These are phyloP conservation scores for Tremella yokohamensis DNA, from an alignment of 768 basidiomycete genomes.

Conservation along the genomic window DNA sequence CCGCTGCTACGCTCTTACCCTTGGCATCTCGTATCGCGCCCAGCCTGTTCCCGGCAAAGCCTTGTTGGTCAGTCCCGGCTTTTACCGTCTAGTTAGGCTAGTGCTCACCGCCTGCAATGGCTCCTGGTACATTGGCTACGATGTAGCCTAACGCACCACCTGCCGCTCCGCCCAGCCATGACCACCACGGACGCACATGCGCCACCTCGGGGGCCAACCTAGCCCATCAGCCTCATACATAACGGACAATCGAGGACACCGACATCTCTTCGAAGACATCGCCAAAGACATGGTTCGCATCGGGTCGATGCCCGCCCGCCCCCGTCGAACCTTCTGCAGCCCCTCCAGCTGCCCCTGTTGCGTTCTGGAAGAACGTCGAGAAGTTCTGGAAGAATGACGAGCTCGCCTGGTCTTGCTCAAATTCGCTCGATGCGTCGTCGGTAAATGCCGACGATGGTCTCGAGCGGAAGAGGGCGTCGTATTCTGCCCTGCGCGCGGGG, in stretches of 20 bases:
- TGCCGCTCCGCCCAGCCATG: slow-evolving; percentile 45
- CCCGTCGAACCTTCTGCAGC: slow-evolving; percentile 29
- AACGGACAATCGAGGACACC: slow-evolving; percentile 22
- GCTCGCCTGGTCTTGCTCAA: slow-evolving; percentile 56
- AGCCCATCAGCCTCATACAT: neutral
- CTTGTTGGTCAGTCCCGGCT: slow-evolving; percentile 15
- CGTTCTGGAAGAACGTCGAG: slow-evolving; percentile 63
- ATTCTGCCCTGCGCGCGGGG: slow-evolving; percentile 54
- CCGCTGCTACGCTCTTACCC: slow-evolving; percentile 82
- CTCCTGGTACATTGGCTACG: slow-evolving; percentile 77
- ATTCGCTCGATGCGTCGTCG: slow-evolving; percentile 39
- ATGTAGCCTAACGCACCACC: slow-evolving; percentile 62
- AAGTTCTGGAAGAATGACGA: slow-evolving; percentile 74
- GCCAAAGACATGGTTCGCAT: slow-evolving; percentile 77
- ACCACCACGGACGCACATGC: slow-evolving; percentile 48
- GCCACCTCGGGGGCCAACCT: slow-evolving; percentile 51
- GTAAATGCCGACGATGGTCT: slow-evolving; percentile 40
- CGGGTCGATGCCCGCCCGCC: slow-evolving; percentile 55
- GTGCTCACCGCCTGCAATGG: slow-evolving; percentile 70
- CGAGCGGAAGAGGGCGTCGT: slow-evolving; percentile 49
- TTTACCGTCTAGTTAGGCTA: too few relatives aligned
- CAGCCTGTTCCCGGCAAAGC: slow-evolving; percentile 80
- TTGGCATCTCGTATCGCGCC: slow-evolving; percentile 91
- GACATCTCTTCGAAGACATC: slow-evolving; percentile 87
- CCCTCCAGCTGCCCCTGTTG: slow-evolving; percentile 41